A percentile compares a stretch with the other conserved stretches of the same genome.
These are phyloP conservation scores for Cladorrhinum sp. DNA, from an alignment of 2,329 filamentous ascomycete genomes.

Conservation along the genomic window DNA sequence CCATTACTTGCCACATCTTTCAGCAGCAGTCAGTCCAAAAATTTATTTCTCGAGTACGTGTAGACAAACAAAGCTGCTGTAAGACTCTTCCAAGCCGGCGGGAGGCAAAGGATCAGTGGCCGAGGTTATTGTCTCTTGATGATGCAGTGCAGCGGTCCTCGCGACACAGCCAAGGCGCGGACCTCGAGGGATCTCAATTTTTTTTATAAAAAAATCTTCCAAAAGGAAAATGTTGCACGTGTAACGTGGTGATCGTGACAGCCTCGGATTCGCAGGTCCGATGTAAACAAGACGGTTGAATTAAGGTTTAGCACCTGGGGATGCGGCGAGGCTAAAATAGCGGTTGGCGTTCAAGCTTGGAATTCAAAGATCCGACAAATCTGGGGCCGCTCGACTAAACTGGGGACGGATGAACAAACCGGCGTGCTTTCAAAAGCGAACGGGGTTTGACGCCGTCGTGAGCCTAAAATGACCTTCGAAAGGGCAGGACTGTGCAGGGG, in stretches of 20 bases:
- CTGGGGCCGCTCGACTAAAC: constrained; percentile 20
- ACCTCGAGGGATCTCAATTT: background rate
- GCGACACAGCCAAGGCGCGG: background rate
- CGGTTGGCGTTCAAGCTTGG: constrained; percentile 22
- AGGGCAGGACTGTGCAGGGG: background rate
- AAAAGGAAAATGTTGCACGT: no score
- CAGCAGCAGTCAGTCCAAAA: background rate
- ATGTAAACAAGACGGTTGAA: constrained; percentile 16
- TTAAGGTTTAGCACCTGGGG: constrained; percentile 24
- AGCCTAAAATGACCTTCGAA: constrained; percentile 13
- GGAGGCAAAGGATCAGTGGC: background rate
- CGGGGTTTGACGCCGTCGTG: constrained; percentile 23
- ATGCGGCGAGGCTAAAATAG: constrained; percentile 23
- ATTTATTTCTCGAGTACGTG: background rate
- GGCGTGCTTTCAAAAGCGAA: constrained; percentile 13
- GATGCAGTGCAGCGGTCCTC: background rate
- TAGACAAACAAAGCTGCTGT: background rate
- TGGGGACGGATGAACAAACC: constrained; percentile 14
- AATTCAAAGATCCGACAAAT: constrained; percentile 17
- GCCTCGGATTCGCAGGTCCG: background rate
- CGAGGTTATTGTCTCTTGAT: background rate
- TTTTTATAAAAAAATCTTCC: background rate
- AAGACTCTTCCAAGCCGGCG: background rate
- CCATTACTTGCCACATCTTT: background rate
- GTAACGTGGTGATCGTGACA: background rate